These are phyloP conservation scores for Penicillium occitanis DNA, from an alignment of 2,329 filamentous ascomycete species.

Conservation along the genomic window DNA sequence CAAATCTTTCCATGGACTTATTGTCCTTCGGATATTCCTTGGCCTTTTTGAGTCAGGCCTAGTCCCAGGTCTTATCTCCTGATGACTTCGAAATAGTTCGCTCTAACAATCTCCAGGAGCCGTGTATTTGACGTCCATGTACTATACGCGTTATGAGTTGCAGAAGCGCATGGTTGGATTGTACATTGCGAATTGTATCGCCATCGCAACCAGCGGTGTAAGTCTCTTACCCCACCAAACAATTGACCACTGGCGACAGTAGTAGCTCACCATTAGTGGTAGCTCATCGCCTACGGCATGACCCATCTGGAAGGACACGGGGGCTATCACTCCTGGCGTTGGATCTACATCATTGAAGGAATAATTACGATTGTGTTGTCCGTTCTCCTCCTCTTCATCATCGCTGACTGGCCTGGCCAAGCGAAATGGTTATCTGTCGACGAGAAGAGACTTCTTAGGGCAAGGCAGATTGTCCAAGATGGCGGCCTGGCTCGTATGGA, in stretches of 20 bases:
- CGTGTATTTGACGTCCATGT: slow-evolving; percentile 69
- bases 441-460: slow-evolving; percentile 29
- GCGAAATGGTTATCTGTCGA: slow-evolving; percentile 65
- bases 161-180: slow-evolving; percentile 67
- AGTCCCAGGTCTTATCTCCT: slow-evolving; percentile 58
- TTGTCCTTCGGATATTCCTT: slow-evolving; percentile 65
- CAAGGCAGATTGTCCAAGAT: too few species aligned
- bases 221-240: neutral
- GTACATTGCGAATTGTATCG: slow-evolving; percentile 68
- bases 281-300: slow-evolving; percentile 63
- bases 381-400: slow-evolving; percentile 61
- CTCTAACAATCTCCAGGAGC: slow-evolving; percentile 33
- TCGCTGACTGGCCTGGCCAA: slow-evolving; percentile 68
- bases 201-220: slow-evolving; percentile 66
- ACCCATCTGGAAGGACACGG: slow-evolving; percentile 61
- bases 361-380: slow-evolving; percentile 61
- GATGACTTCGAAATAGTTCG: neutral
- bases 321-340: slow-evolving; percentile 59
- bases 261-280: neutral
- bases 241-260: neutral
- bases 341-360: slow-evolving; percentile 73
- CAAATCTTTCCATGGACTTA: slow-evolving; percentile 51
- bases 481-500: too few species aligned
- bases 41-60: slow-evolving; percentile 72
- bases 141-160: slow-evolving; percentile 69